Evolutionary conservation across 2,329 filamentous ascomycete species (phyloP), one percentile per base, ranked within the genome.

Genomic region (Leptodontidium sp.): DNA sequence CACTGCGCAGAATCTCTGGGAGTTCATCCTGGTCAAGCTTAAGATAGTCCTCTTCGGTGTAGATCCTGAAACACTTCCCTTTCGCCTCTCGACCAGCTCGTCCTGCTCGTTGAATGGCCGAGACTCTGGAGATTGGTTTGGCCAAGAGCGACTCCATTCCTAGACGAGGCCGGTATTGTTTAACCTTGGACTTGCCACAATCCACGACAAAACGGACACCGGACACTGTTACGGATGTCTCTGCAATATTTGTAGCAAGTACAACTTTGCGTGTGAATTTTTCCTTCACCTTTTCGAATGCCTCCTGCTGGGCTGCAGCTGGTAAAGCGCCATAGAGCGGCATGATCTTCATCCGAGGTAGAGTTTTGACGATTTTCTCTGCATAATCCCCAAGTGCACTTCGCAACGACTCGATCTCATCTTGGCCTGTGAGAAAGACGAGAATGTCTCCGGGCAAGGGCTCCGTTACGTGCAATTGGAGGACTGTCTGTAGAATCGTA

Each of bases 191-290:
- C 76, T 98, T 98, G 57, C 96, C 96, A 66, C 92, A 92, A 77
- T 99, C 96, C 24, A 99, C 87, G 11, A 99, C 95, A 74, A 92
- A 96, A 4, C 93, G 89, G 7, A 99, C 94, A 1, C 96, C 96
- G 0, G 95, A 92, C 0, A 99, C 94, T 0, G 96, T 99, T 68
- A 99, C 92, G 0, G 96, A 98, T 0, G 96, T 98, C 79, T 99
- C 96, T n/a, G 96, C 96, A 75, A 99, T 98, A 77, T 99, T 99
- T 15, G 96, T 99, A 0, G 94, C 91, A 0, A 99, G 83, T 0
- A 99, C 94, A 14, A 98, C 86, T 77, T 98, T 98, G 53, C 96
- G 87, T 0, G 93, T 97, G 66, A 85, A 87, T n/a, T 85, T 85
- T 2, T 89, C 87, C 66, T 88, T 88, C 26, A 92, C 86, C 0